Evolutionary conservation across 2,329 filamentous ascomycete genomes (phyloP).

Genomic region (Paecilomyces variotii): DNA sequence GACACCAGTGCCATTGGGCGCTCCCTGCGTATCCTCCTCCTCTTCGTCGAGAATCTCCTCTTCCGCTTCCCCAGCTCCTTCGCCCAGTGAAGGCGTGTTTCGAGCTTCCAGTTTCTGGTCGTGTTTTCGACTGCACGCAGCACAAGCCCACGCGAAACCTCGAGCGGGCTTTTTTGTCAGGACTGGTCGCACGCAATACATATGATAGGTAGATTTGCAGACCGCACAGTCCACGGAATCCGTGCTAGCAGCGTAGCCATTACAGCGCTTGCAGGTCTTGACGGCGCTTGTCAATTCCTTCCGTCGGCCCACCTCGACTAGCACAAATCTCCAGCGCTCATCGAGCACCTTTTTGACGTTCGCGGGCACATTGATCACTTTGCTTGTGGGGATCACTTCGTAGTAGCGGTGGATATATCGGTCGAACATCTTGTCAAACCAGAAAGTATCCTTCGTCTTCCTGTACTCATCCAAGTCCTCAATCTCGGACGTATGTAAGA

Average conservation of each 20-base stretch:
- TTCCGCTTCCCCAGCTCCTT: conserved; percentile 45
- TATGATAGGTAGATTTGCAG: conserved; percentile 92
- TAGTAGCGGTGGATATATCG: conserved; percentile 97
- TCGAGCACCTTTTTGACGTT: conserved; percentile 94
- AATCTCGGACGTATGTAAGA: conserved; percentile 83
- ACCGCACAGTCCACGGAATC: conserved; percentile 97
- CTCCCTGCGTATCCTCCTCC: conserved; percentile 54
- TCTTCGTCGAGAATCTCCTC: conserved; percentile 60
- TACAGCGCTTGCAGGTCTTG: conserved; percentile 91
- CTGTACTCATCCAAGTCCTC: conserved; percentile 74
- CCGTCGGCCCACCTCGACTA: conserved; percentile 85
- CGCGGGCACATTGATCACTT: conserved; percentile 92
- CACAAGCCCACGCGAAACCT: conserved; percentile 97
- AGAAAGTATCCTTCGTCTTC: conserved; percentile 79
- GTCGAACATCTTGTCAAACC: conserved; percentile 96
- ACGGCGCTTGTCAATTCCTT: conserved; percentile 95
- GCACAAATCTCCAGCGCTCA: conserved; percentile 91
- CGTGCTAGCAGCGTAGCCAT: conserved; percentile 81
- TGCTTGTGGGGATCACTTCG: conserved; percentile 84
- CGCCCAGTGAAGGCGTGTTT: conserved; percentile 66
- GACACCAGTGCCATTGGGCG: conserved; percentile 50
- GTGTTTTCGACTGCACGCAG: conserved; percentile 89
- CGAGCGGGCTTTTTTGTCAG: conserved; percentile 92
- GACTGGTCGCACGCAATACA: conserved; percentile 92
- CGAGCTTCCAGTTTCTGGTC: conserved; percentile 86